Evolutionary conservation across 2,329 filamentous ascomycete genomes (phyloP).

Genomic region (Boeremia lycopersici): DNA sequence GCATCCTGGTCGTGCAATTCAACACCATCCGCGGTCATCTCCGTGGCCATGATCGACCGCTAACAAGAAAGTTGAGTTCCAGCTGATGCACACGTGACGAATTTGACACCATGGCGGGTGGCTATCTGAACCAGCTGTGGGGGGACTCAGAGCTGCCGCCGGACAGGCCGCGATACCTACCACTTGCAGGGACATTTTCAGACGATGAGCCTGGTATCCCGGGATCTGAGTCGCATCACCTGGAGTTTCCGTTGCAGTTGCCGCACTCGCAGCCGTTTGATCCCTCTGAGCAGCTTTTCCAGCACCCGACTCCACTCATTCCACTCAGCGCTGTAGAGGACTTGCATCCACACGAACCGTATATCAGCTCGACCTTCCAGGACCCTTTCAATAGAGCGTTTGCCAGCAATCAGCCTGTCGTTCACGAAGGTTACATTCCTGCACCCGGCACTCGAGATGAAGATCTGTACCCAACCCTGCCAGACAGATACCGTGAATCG

Average conservation of each 20-base stretch:
- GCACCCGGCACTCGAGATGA: constrained; percentile 44
- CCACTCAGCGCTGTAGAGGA: constrained; percentile 31
- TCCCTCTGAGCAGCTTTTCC: constrained; percentile 27
- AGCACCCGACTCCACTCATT: constrained; percentile 25
- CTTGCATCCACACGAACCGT: constrained; percentile 22
- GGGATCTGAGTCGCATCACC: constrained; percentile 10
- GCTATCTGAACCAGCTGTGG: constrained; percentile 31
- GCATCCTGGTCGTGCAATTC: constrained; percentile 12
- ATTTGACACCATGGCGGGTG: constrained; percentile 28
- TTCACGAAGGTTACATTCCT: constrained; percentile 50
- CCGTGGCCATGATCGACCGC: constrained; percentile 25
- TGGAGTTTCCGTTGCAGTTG: constrained; percentile 21
- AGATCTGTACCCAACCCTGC: constrained; percentile 34
- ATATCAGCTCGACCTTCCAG: constrained; percentile 19
- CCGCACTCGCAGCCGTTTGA: constrained; percentile 23
- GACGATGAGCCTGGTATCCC: constrained; percentile 19
- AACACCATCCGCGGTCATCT: constrained; percentile 6
- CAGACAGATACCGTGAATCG: constrained; percentile 26
- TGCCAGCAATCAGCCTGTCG: constrained; percentile 35
- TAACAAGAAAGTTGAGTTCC: constrained; percentile 15
- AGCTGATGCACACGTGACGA: constrained; percentile 17
- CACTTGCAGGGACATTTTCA: constrained; percentile 28
- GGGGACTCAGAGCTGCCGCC: constrained; percentile 21
- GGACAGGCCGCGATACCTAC: constrained; percentile 25
- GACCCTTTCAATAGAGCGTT: constrained; percentile 35